phyloP scores from a whole-genome alignment of 495 filamentous ascomycete genomes.

The Bathelium albidoporum region DNA sequence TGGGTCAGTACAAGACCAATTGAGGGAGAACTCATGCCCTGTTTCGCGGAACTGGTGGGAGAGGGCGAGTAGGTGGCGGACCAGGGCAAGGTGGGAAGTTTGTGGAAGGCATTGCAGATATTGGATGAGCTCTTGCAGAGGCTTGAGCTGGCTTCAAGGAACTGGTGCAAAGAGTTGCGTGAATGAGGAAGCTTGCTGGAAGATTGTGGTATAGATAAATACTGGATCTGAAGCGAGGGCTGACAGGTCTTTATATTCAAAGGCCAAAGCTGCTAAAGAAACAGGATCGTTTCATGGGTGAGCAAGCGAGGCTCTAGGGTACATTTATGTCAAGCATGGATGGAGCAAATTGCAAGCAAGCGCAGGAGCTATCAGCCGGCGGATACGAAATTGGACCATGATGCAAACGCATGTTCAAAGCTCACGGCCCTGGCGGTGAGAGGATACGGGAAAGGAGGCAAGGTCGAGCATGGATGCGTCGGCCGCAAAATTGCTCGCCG shows the following conservation, averaged over 20 bases:
- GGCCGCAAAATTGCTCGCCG: conserved; percentile 1
- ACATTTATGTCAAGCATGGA: conserved; percentile 1
- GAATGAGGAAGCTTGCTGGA: conserved; percentile 10
- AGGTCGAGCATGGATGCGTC: background rate
- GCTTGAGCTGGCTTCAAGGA: conserved; percentile 5
- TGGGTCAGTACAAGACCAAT: too few species aligned
- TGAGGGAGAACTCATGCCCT: background rate
- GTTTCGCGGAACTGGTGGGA: conserved; percentile 57
- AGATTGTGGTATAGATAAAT: background rate
- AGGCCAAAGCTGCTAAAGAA: background rate
- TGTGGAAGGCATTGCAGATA: conserved; percentile 55
- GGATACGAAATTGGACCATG: conserved; percentile 2
- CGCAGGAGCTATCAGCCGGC: background rate
- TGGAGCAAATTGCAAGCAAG: conserved; percentile 2
- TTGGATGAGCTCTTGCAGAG: conserved; percentile 28
- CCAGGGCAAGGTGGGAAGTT: conserved; percentile 73
- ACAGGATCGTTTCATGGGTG: background rate
- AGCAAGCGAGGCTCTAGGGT: background rate
- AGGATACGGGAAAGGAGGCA: background rate
- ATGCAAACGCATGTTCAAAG: conserved; percentile 2
- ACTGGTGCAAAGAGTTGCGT: background rate
- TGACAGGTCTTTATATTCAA: background rate
- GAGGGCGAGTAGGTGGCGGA: conserved; percentile 71
- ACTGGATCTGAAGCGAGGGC: background rate
- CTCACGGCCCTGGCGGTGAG: background rate